Evolutionary conservation across 768 basidiomycete genomes (phyloP).

Genomic region (Xerocomellus dryophilus): DNA sequence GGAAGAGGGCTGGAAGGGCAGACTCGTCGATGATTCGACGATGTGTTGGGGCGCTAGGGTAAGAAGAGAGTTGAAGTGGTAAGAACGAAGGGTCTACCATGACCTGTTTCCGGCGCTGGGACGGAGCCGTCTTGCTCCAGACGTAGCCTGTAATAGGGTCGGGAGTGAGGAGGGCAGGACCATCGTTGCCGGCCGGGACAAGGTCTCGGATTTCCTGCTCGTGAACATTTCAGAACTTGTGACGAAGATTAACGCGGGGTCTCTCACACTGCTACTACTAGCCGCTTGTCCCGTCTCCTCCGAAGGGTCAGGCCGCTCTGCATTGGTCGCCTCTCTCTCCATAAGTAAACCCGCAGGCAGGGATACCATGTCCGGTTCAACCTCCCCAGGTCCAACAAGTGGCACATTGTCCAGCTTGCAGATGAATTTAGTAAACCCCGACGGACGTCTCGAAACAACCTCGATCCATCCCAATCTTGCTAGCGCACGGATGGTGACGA

Average conservation of each 20-base stretch:
- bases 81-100: constrained; percentile 82
- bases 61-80: constrained; percentile 80
- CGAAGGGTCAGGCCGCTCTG: constrained; percentile 28
- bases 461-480: constrained; percentile 84
- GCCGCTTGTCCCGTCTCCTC: constrained; percentile 14
- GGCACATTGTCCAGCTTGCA: constrained; percentile 89
- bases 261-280: constrained; percentile 10
- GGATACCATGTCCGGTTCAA: constrained; percentile 73
- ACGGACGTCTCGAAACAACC: constrained; percentile 79
- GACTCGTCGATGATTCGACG: constrained; percentile 53
- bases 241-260: neutral
- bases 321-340: constrained; percentile 49
- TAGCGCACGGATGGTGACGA: constrained; percentile 78
- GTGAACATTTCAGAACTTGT: constrained; percentile 5
- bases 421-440: constrained; percentile 81
- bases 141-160: constrained; percentile 83
- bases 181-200: neutral
- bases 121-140: constrained; percentile 84
- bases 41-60: constrained; percentile 43
- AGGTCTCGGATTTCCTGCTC: constrained; percentile 24
- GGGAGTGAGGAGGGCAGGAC: constrained; percentile 41
- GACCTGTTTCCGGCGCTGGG: constrained; percentile 85
- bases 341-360: constrained; percentile 71
- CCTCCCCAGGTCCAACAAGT: constrained; percentile 78
- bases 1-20: constrained; percentile 55